These are phyloP conservation scores for Theileria orientalis DNA, from an alignment of 169 alveolate species.

Conservation along the genomic window DNA sequence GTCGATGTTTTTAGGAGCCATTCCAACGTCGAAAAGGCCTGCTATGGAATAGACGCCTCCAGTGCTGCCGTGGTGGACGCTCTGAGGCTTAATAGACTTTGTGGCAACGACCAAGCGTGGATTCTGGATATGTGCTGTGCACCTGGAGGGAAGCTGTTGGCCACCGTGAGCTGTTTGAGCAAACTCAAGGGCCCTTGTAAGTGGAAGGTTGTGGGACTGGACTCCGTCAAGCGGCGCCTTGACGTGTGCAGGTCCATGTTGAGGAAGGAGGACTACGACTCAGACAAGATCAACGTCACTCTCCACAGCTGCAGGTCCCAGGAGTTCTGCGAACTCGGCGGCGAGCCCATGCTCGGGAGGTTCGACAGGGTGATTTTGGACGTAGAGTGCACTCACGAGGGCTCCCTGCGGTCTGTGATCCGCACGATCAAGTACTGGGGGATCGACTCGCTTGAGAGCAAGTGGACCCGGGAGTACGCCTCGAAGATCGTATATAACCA, in stretches of 20 bases:
- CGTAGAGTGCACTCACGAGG: conserved; percentile 96
- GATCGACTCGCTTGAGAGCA: conserved; percentile 31
- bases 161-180: conserved; percentile 85
- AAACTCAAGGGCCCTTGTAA: conserved; percentile 68
- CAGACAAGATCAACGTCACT: conserved; percentile 14
- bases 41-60: conserved; percentile 63
- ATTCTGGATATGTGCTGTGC: conserved; percentile 96
- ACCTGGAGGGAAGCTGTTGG: conserved; percentile 97
- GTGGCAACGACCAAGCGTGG: conserved; percentile 24
- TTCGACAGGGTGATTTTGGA: conserved; percentile 92
- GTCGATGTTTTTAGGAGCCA: conserved; percentile 35
- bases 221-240: conserved; percentile 86
- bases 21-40: conserved; percentile 9
- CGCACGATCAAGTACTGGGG: conserved; percentile 87
- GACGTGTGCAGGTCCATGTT: conserved; percentile 85
- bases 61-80: conserved; percentile 68
- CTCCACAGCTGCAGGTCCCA: conserved; percentile 25
- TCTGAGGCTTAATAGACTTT: conserved; percentile 29
- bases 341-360: conserved; percentile 66
- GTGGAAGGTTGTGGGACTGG: conserved; percentile 90
- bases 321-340: conserved; percentile 46
- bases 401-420: conserved; percentile 87
- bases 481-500: conserved; percentile 88
- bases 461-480: conserved; percentile 62
- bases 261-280: conserved; percentile 84